A percentile compares a stretch with the other conserved stretches of the same genome.
Conservation (phyloP, 1,284 basidiomycete genomes). For the Microbotryum violaceum region DNA sequence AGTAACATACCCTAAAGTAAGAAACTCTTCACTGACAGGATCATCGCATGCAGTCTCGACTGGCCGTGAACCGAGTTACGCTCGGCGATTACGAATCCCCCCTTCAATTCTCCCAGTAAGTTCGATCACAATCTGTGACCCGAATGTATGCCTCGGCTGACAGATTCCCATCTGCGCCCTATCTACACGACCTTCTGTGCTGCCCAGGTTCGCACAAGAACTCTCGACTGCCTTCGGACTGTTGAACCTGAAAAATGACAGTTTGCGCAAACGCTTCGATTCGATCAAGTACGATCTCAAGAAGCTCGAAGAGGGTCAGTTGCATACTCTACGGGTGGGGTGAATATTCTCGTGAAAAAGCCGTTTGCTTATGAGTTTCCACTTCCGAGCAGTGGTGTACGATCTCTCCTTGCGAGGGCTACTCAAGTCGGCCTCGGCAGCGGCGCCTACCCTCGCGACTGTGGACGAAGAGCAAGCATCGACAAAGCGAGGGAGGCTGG, state of each 20-base stretch:
- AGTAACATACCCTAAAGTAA: background rate
- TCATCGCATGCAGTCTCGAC: slow-evolving; percentile 54
- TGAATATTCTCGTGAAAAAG: no score
- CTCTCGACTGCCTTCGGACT: slow-evolving; percentile 72
- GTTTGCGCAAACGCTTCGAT: slow-evolving; percentile 63
- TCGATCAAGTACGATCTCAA: slow-evolving; percentile 62
- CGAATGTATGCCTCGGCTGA: background rate
- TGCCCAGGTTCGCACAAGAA: slow-evolving; percentile 65
- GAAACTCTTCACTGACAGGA: background rate
- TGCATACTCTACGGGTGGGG: no score
- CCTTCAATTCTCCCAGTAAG: slow-evolving; percentile 40
- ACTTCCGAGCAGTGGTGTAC: slow-evolving; percentile 57
- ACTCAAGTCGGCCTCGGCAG: slow-evolving; percentile 1
- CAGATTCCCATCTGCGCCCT: background rate
- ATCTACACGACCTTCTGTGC: background rate
- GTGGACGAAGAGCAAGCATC: background rate
- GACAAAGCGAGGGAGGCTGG: background rate
- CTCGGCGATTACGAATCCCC: slow-evolving; percentile 72
- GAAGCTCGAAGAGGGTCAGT: slow-evolving; percentile 75
- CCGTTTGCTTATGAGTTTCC: slow-evolving; percentile 4
- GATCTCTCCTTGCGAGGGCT: slow-evolving; percentile 70
- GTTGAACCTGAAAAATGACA: slow-evolving; percentile 84
- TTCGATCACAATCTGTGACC: background rate
- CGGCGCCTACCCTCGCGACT: background rate
- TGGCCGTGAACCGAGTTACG: slow-evolving; percentile 74